These are phyloP conservation scores for Articulospora tetracladia DNA, from an alignment of 495 filamentous ascomycete species.

Conservation along the genomic window DNA sequence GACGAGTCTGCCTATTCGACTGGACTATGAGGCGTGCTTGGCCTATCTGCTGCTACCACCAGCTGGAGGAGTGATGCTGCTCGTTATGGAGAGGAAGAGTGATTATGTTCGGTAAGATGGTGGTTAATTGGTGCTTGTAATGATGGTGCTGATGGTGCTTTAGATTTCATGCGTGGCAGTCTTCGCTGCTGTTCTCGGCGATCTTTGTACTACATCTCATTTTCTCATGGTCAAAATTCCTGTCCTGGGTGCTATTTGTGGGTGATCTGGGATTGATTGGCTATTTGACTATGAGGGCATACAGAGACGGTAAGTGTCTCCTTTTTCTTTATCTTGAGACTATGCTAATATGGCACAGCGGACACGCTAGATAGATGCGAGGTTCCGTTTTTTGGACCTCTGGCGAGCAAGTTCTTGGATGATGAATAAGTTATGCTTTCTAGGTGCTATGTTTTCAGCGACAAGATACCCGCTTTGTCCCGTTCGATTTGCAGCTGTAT, in stretches of 20 bases:
- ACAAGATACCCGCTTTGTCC: constrained; percentile 16
- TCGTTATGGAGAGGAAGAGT: constrained; percentile 88
- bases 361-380: constrained; percentile 81
- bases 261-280: constrained; percentile 72
- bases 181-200: constrained; percentile 76
- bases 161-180: constrained; percentile 97
- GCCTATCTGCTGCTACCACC: constrained; percentile 88
- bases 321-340: neutral
- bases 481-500: neutral
- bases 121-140: neutral
- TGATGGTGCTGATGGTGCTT: constrained; percentile 5
- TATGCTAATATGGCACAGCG: constrained; percentile 41
- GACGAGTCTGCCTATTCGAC: constrained; percentile 62
- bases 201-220: constrained; percentile 85
- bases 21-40: constrained; percentile 83
- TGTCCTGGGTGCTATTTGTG: constrained; percentile 80
- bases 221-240: constrained; percentile 75
- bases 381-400: constrained; percentile 78
- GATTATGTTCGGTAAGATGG: constrained; percentile 85
- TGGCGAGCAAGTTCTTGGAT: constrained; percentile 90
- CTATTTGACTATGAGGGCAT: constrained; percentile 74
- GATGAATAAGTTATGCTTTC: constrained; percentile 58
- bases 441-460: constrained; percentile 1
- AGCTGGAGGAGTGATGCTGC: constrained; percentile 76
- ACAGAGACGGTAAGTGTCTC: constrained; percentile 65